Evolutionary conservation across 1,284 basidiomycete genomes (phyloP).

Genomic region (Bjerkandera adusta): DNA sequence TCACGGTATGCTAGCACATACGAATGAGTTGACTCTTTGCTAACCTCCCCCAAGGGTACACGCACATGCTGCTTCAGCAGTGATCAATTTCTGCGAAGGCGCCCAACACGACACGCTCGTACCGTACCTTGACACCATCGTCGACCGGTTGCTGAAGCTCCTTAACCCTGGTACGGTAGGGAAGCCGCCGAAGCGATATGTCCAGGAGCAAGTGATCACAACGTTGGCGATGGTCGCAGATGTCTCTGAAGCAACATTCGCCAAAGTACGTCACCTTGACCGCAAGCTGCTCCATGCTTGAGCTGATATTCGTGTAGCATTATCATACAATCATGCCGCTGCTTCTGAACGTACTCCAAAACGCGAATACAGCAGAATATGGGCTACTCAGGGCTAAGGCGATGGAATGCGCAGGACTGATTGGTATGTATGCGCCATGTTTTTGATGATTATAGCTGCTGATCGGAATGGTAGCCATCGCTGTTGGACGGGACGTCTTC

Average conservation of each 20-base stretch:
- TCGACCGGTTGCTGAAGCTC: conserved; percentile 66
- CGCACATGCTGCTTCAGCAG: conserved; percentile 77
- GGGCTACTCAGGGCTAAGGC: conserved; percentile 71
- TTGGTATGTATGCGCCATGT: conserved; percentile 45
- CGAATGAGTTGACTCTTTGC: background rate
- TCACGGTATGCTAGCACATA: conserved; percentile 46
- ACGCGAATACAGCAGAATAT: conserved; percentile 65
- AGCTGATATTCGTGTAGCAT: conserved; percentile 42
- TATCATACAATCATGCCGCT: conserved; percentile 77
- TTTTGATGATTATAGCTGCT: background rate
- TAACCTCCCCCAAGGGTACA: conserved; percentile 57
- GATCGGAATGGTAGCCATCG: conserved; percentile 54
- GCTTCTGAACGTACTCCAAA: conserved; percentile 65
- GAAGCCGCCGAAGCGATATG: conserved; percentile 50
- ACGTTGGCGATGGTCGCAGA: conserved; percentile 85
- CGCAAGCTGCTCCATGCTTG: background rate
- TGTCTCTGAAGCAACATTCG: conserved; percentile 71
- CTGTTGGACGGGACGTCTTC: conserved; percentile 77
- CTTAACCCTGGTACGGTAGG: conserved; percentile 46
- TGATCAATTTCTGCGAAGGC: conserved; percentile 89
- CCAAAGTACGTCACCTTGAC: conserved; percentile 42
- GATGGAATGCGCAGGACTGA: conserved; percentile 84
- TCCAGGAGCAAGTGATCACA: conserved; percentile 83
- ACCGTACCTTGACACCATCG: conserved; percentile 75
- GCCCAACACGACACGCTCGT: conserved; percentile 69